Evolutionary conservation across 1,139 yeast genomes (phyloP), one percentile per base, ranked within the genome.

Genomic region (Lodderomyces pseudojiufengensis): DNA sequence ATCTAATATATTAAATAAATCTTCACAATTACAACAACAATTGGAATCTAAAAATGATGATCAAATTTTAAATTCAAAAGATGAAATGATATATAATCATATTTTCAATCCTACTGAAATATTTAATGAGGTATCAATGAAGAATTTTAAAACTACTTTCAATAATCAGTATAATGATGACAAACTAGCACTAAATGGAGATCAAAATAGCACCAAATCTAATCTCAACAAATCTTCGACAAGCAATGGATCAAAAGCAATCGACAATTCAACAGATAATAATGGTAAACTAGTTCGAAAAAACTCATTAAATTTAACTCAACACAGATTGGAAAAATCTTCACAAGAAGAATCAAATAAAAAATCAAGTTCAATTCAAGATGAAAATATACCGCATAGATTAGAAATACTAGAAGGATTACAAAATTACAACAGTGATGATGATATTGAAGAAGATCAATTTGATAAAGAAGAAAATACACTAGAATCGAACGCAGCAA

Each of bases 71-170:
- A 49, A 52, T 13, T 50, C 49, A 24, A 50, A 46, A 24, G 49
- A 51, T 10, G 53, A 49, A 26, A 24, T 43, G 21, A 37, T 42
- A n/a, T 43, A 41, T 26, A 51, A 49, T 27, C 37, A 31, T 27
- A 39, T 42, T 5, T 61, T 64, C 36, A 54, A 63, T 40, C 56
- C 72, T 21, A 59, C 64, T 44, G 66, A 59, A 26, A 49, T 69
- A 32, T 69, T 52, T 41, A 54, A 60, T 10, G 69, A 67, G 35
- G 54, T 73, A 34, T 66, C 63, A 44, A 46, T 49, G 30, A 9
- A 37, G 3, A 35, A 51, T 42, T 59, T 61, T 37, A 18, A 18
- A 18, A 50, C 70, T 16, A 57, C 52, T 13, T 62, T 62, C 32
- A 60, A 54, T 27, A 54, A 53, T 21, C 45, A 46, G 33, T 56